Evolutionary conservation across 176 grass and related monocot species (phyloP), one percentile per base, ranked within the genome.

Genomic region (Triticum urartu): DNA sequence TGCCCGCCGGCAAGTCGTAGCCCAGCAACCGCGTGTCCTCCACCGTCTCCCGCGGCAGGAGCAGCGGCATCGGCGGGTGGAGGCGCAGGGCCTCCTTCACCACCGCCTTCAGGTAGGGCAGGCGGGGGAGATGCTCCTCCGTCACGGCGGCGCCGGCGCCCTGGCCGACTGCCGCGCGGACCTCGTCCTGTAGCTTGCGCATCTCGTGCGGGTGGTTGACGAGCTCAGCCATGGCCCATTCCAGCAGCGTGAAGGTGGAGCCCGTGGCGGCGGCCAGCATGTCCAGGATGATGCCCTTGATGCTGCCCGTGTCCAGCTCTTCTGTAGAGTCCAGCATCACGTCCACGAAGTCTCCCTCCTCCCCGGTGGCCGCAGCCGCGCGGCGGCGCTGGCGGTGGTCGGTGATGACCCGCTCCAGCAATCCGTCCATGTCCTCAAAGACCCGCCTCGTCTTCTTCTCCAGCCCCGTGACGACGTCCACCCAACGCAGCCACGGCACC

Each of bases 191-290:
- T 33, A 87, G 59, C 88, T 7, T 82, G 30, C 75, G 84, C 80
- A 83, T 93, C 20, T 68, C 20, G 52, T 36, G 0, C 6, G 72
- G 88, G 21, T 86, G 62, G 79, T 70, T 78, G 15, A 86, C 32
- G 20, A 90, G 88, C 88, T 86, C 83, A 3, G 71, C 88, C 83
- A 86, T 90, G 36, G 50, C 63, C 79, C 88, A 82, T 39, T 52
- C 88, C 62, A 86, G 18, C 0, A 22, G 21, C 59, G 59, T 62
- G 54, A 58, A 58, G 54, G 54, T 58, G 0, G 54, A 58, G 54
- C 21, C 54, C 54, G 54, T 58, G 18, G 54, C 54, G 6, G 54
- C 18, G 0, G 54, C 54, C 5, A 58, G 54, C 18, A 58, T 58
- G 54, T 58, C 54, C 59, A 62, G n/a, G n/a, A 62, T 62, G n/a